These are phyloP conservation scores for Monilinia laxa DNA, from an alignment of 2,329 filamentous ascomycete species.

Conservation along the genomic window DNA sequence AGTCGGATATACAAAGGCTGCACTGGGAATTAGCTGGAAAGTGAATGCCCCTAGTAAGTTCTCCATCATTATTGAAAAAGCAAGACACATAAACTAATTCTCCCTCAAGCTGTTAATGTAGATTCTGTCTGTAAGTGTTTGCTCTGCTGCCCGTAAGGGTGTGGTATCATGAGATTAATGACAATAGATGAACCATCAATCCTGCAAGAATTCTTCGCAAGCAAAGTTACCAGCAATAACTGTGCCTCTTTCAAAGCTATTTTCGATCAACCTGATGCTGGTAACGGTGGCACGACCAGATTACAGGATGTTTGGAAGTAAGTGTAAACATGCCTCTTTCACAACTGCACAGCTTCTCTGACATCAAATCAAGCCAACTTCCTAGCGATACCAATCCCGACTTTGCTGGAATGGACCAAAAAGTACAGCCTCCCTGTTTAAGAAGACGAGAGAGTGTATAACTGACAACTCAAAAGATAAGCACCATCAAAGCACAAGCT, in stretches of 20 bases:
- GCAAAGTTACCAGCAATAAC: conserved; percentile 2
- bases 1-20: conserved; percentile 5
- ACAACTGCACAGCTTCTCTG: background rate
- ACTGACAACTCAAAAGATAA: conserved; percentile 8
- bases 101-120: conserved; percentile 1
- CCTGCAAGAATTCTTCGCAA: conserved; percentile 8
- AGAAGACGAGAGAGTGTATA: background rate
- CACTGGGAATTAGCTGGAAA: background rate
- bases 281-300: background rate
- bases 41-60: background rate
- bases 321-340: background rate
- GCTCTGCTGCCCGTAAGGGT: background rate
- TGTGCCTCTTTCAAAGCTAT: conserved; percentile 13
- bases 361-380: background rate
- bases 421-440: background rate
- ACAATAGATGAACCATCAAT: conserved; percentile 14
- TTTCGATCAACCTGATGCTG: conserved; percentile 13
- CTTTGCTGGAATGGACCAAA: conserved; percentile 20
- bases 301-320: conserved; percentile 17
- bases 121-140: conserved; percentile 11
- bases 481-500: conserved; percentile 11
- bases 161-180: background rate
- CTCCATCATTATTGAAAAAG: background rate
- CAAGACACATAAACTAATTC: background rate
- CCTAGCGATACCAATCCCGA: conserved; percentile 13